phyloP scores from a whole-genome alignment of 257 asterid genomes.

The Fraxinus excelsior region DNA sequence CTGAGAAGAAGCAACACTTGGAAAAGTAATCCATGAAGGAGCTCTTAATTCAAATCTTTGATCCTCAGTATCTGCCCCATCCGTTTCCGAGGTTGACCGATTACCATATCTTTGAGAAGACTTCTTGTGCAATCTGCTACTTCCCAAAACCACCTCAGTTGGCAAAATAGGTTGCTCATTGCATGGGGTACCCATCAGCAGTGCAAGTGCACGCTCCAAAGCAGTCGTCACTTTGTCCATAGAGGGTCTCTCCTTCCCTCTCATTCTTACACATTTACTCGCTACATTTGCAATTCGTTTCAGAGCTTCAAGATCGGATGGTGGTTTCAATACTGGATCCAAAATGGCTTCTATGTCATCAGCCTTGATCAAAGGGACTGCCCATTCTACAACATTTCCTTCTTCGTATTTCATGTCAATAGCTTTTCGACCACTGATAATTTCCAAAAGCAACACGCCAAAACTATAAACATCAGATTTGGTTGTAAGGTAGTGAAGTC shows the following conservation, averaged over 20 bases:
- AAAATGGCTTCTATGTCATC: conserved; percentile 62
- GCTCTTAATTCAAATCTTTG: conserved; percentile 78
- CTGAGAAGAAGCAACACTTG: conserved; percentile 90
- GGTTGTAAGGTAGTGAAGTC: conserved; percentile 91
- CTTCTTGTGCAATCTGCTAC: conserved; percentile 89
- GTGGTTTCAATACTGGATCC: conserved; percentile 67
- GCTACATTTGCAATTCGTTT: conserved; percentile 76
- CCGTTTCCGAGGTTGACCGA: conserved; percentile 73
- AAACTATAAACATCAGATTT: conserved; percentile 90
- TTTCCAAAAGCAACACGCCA: conserved; percentile 82
- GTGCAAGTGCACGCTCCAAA: conserved; percentile 78
- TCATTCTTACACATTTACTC: conserved; percentile 83
- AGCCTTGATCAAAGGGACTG: conserved; percentile 75
- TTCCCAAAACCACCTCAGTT: conserved; percentile 85
- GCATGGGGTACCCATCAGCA: conserved; percentile 84
- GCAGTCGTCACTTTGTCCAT: conserved; percentile 92
- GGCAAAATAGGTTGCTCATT: conserved; percentile 91
- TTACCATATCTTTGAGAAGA: conserved; percentile 71
- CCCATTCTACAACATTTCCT: conserved; percentile 96
- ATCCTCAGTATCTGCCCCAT: conserved; percentile 69
- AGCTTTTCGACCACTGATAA: conserved; percentile 85
- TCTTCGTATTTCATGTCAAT: conserved; percentile 85
- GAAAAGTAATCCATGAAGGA: conserved; percentile 92
- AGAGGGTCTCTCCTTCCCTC: conserved; percentile 94
- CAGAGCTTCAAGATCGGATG: conserved; percentile 69